Evolutionary conservation across 2,329 filamentous ascomycete genomes (phyloP).

Genomic region (Elsinoe perseae): DNA sequence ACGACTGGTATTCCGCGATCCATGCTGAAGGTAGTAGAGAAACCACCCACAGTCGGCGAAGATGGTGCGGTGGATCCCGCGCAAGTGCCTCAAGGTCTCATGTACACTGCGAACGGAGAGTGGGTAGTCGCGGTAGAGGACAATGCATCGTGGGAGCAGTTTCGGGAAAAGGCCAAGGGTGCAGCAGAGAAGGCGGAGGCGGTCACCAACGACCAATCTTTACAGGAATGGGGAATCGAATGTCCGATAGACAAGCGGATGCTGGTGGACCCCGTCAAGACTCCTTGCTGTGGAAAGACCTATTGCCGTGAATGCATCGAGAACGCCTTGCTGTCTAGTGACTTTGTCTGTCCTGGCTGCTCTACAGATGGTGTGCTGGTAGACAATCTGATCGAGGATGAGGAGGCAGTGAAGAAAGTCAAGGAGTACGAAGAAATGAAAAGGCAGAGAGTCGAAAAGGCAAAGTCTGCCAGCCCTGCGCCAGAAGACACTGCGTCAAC

Average conservation of each 20-base stretch:
- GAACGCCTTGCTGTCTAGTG: constrained; percentile 95
- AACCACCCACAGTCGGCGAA: constrained; percentile 66
- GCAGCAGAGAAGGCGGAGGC: constrained; percentile 69
- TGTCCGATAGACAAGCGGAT: constrained; percentile 96
- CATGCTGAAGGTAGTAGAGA: constrained; percentile 91
- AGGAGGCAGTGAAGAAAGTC: constrained; percentile 80
- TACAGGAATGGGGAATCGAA: constrained; percentile 80
- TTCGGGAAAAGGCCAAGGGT: constrained; percentile 87
- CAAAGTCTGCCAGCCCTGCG: constrained; percentile 35
- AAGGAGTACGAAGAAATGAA: constrained; percentile 60
- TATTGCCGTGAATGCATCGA: constrained; percentile 99
- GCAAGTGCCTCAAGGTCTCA: constrained; percentile 79
- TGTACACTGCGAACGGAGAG: constrained; percentile 96
- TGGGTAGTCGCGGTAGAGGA: constrained; percentile 96
- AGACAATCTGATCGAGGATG: constrained; percentile 78
- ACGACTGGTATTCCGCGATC: constrained; percentile 95
- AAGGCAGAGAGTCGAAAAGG: constrained; percentile 35
- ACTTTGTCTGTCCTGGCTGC: constrained; percentile 92
- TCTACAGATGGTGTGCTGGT: constrained; percentile 84
- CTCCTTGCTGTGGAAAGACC: constrained; percentile 94
- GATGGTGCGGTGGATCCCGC: constrained; percentile 69
- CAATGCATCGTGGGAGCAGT: constrained; percentile 92
- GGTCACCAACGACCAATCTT: constrained; percentile 71
- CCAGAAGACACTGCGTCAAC: constrained; percentile 23
- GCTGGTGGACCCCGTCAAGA: constrained; percentile 98